Conservation (phyloP, 768 basidiomycete species). For the Lactifluus hygrophoroides region DNA sequence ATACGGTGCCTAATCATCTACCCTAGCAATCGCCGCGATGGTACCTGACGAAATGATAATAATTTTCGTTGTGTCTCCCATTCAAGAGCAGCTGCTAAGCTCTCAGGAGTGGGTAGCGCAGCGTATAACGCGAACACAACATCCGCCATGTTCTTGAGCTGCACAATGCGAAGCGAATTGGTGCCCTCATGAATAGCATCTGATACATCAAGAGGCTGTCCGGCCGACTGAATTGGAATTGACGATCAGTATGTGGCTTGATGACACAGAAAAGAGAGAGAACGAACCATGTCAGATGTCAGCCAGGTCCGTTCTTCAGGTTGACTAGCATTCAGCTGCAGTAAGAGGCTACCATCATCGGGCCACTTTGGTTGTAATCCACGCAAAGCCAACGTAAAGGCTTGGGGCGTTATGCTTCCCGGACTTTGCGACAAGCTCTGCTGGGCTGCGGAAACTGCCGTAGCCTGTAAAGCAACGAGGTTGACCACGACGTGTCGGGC, state of each 20-base stretch:
- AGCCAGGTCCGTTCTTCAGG: constrained; percentile 11
- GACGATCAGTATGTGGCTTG: neutral
- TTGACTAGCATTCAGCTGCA: constrained; percentile 10
- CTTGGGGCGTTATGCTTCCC: constrained; percentile 4
- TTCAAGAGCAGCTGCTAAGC: neutral
- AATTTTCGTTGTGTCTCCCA: constrained; percentile 4
- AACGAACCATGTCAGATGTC: constrained; percentile 11
- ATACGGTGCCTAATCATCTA: neutral
- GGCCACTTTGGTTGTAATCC: constrained; percentile 14
- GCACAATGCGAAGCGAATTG: constrained; percentile 12
- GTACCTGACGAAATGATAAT: neutral
- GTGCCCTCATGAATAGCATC: constrained; percentile 7
- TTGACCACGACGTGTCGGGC: constrained; percentile 12
- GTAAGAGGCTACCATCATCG: constrained; percentile 4
- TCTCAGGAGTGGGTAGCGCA: constrained; percentile 1
- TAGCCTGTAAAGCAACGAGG: constrained; percentile 7
- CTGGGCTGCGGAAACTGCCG: constrained; percentile 4
- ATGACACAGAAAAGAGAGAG: neutral
- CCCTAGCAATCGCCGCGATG: neutral
- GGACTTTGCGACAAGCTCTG: neutral
- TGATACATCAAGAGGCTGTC: constrained; percentile 12
- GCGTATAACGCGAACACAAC: constrained; percentile 13
- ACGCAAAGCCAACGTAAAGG: constrained; percentile 10
- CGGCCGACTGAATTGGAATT: neutral
- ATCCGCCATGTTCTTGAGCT: constrained; percentile 12